Base-by-base conservation (phyloP, 164 flowering plant genomes). In the Stephania yunnanensis region DNA sequence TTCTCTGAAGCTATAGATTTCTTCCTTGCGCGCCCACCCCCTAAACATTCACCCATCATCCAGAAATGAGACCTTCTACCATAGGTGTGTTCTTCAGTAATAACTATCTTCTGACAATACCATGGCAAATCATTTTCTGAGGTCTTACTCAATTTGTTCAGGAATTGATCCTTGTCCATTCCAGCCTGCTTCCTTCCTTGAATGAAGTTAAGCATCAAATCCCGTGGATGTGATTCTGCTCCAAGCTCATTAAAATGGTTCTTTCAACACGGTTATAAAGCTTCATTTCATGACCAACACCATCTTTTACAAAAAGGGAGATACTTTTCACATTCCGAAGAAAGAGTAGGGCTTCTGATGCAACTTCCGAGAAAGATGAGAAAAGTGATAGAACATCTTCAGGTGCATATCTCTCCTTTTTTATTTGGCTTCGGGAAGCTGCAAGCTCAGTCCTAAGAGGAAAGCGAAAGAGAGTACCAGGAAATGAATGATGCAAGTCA, bases 401-500 rank as follows among this genome's bases (percentile, higher is more conserved):
- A 71, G 97, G 85, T 71, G 90, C 61, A 82, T 95, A 95, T 52
- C 74, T 87, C 78, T 92, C 99, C 80, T 87, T 90, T 83, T 89
- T 95, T 75, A 95, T 92, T 81, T 87, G 91, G 88, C 99, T 95
- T 80, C 91, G 83, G 4, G 86, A 84, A 76, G 99, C 95, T 69
- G 82, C 85, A 84, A 13, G 80, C 71, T 84, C 85, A 82, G 78
- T 92, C 77, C 99, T 87, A 9, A 95, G 93, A 58, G 99, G 94
- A 77, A 95, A 95, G 44, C 99, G 97, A 75, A 95, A 95, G 74
- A 95, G 93, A 25, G 99, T 95, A 11, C 98, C 99, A 31, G 96
- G 96, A 85, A 89, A 93, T 55, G 89, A 78, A 66, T 87, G 83
- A 73, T 87, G 86, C 85, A 95, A 79, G 76, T 95, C 96, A 85